Evolutionary conservation across 2,329 filamentous ascomycete genomes (phyloP), one percentile per base, ranked within the genome.

Genomic region (Dothideomycetes sp.): DNA sequence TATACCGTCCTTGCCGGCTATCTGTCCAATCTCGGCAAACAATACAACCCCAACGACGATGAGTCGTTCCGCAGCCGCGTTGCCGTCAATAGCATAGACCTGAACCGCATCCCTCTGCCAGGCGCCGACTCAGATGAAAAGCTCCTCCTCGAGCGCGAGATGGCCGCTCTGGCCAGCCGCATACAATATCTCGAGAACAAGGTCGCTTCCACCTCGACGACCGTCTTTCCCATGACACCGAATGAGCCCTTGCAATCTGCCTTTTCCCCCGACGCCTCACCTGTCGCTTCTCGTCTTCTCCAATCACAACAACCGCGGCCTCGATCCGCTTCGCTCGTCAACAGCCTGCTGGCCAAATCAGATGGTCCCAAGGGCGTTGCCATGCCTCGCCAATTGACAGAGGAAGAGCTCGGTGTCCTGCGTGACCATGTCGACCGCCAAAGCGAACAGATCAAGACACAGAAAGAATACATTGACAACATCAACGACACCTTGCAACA

Each of bases 381-480:
- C 49, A 53, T 72, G 52, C 53, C 64, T 53, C 61, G 59, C 55
- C 76, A 67, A 54, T 74, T 84, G 54, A 84, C 80, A 52, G 82
- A 87, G 57, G 82, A 89, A 64, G 84, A 89, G 60, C 80, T 94
- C 53, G 80, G 82, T 62, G 83, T 84, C 49, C 72, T 95, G 51
- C 82, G 83, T 54, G 87, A 94, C 54, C 86, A 94, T 64, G 82
- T 96, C 48, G 84, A 93, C 58, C 85, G 88, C 60, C 87, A 96
- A 67, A 88, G 88, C 43, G 87, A 93, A 61, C 78, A 94, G 58
- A 87, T 95, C 53, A 81, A 85, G 62, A 84, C 76, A 53, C 88
- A 94, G 62, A 83, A 84, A 53, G 78, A 87, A 52, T 84, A 91
- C 63, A 82, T 94, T 48, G 80, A 82, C 45, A 82, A 81, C 55